Base-by-base conservation (phyloP, 805 yeast genomes). In the Ogataea allantospora region DNA sequence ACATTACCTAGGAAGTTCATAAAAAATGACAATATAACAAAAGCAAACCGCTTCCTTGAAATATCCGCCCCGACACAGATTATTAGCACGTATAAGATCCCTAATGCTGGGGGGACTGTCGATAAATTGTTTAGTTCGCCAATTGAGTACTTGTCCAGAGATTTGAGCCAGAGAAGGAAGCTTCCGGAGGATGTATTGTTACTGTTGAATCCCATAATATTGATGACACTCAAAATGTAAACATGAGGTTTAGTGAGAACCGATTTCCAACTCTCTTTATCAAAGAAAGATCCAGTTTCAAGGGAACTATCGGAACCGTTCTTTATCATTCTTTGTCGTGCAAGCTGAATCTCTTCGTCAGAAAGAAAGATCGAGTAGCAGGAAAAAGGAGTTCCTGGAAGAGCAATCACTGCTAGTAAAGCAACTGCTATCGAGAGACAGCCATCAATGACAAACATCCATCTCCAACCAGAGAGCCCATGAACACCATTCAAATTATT, bases 351-450 rank as follows among this genome's bases (percentile, higher is more conserved):
- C 43, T 79, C 84, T 27, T 75, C 78, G 45, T 77, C 80, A 0
- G 77, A 67, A 17, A 79, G 55, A 49, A 68, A 75, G 15, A 71
- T 55, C 3, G 79, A 73, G 38, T 73, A 71, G 51, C 80, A 71
- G 12, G 70, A 66, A 34, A 68, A 60, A 5, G 88, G 87, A 13
- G 84, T 80, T 33, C 87, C 88, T 7, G 88, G 88, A 44, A 79
- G 60, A 50, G 47, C 31, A 15, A 46, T 16, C n/a, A 57, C 51
- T 6, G 59, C 62, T 9, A 55, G 31, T 9, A 62, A 6, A 1
- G 58, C 60, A 25, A 51, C 51, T 8, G 39, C 54, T 17, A 50
- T 29, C 0, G 58, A 47, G 16, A 50, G 17, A 30, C 47, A 76
- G 38, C 75, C 78, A 48, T 77, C 82, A 30, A 78, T 63, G 40